Base-by-base conservation (phyloP, 1,284 basidiomycete species). In the Trichosporon sp. region DNA sequence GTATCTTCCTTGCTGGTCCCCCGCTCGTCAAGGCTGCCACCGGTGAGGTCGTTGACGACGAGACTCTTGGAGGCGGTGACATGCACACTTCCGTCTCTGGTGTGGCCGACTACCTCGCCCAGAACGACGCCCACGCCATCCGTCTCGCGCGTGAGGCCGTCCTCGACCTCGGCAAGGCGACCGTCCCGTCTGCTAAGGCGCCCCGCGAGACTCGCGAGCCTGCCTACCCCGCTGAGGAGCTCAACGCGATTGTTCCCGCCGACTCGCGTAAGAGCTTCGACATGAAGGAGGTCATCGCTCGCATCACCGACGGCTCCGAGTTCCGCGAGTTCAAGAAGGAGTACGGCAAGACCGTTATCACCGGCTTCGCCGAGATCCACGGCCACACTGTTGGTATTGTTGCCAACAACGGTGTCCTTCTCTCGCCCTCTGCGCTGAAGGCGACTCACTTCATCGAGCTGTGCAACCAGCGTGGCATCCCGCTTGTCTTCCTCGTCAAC, bases 291-390 rank as follows among this genome's bases (percentile, higher is more conserved):
- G 90, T 98, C 35, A 95, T 98, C 78, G 90, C 94, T 14, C 90
- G 95, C 32, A 85, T 96, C 63, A 94, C 96, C 3, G 95, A 98
- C 77, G 94, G 94, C 2, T 94, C 92, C 79, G 89, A 90, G 70
- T 96, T 98, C 83, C 88, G 94, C 75, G 95, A 97, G 84, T 98
- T 96, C 87, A 98, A 98, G 87, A 92, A 91, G 82, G 93, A 95
- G 79, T 97, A 96, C 80, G 95, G 93, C 14, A 86, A 90, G 65
- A 96, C 94, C 0, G 90, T 98, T 70, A 89, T 97, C 68, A 97
- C 94, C 6, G 94, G 93, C n/a, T 95, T 94, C 80, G 94, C 93
- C 16, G 89, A 92, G 81, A 88, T 96, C 51, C 94, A 95, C 79
- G 94, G 94, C 2, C 93, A 93, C 79, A 81, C 80, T 67, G 92